phyloP scores from a whole-genome alignment of 2,329 filamentous ascomycete species.

The Trichoderma brevicompactum region DNA sequence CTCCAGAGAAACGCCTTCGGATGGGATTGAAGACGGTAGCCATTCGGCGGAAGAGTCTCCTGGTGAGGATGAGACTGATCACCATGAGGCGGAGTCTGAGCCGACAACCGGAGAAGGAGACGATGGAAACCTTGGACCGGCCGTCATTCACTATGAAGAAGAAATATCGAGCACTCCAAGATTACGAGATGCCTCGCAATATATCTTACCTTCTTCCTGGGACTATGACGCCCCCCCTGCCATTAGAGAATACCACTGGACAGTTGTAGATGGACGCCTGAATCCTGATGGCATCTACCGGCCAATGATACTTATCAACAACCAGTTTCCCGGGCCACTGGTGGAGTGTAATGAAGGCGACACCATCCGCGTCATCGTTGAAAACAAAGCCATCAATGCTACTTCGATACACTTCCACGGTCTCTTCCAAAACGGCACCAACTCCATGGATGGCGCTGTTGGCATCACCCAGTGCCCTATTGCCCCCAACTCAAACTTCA shows the following conservation, averaged over 20 bases:
- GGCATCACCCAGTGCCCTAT: slow-evolving; percentile 71
- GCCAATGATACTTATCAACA: slow-evolving; percentile 72
- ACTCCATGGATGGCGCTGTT: slow-evolving; percentile 72
- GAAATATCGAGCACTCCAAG: slow-evolving; percentile 32
- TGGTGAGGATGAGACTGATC: neutral
- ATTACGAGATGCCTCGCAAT: slow-evolving; percentile 50
- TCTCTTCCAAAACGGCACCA: slow-evolving; percentile 76
- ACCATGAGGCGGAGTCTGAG: slow-evolving; percentile 19
- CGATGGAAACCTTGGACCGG: neutral
- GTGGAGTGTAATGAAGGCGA: slow-evolving; percentile 77
- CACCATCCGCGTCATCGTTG: slow-evolving; percentile 68
- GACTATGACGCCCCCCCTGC: slow-evolving; percentile 54
- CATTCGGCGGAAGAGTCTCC: neutral
- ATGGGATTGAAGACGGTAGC: slow-evolving; percentile 7
- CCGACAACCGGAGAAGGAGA: neutral
- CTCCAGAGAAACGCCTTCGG: neutral
- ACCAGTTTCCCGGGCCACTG: slow-evolving; percentile 72
- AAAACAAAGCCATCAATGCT: slow-evolving; percentile 68
- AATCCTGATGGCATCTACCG: slow-evolving; percentile 65
- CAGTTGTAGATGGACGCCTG: slow-evolving; percentile 58
- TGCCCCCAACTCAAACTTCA: slow-evolving; percentile 63
- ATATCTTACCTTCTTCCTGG: slow-evolving; percentile 63
- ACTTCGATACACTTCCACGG: slow-evolving; percentile 78
- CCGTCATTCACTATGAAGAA: slow-evolving; percentile 36
- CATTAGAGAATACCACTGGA: slow-evolving; percentile 64